Evolutionary conservation across 2,329 filamentous ascomycete species (phyloP).

Genomic region (Ophiostoma piceae): DNA sequence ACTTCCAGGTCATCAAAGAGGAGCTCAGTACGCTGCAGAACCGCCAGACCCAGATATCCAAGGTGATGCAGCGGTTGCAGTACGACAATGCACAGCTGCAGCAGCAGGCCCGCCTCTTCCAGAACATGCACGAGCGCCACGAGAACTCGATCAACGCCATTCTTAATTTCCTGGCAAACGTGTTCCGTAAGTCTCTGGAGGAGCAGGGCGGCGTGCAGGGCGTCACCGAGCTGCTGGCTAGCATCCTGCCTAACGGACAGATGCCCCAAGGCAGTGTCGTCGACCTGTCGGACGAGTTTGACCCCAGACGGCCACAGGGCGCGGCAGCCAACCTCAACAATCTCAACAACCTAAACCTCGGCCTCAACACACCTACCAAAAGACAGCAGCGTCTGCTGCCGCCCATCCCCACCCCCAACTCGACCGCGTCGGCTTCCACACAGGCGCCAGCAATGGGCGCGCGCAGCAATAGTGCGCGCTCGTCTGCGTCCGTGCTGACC

Average conservation of each 20-base stretch:
- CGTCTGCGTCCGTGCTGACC: slow-evolving; percentile 19
- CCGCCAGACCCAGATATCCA: slow-evolving; percentile 80
- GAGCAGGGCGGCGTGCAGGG: slow-evolving; percentile 71
- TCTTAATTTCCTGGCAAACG: slow-evolving; percentile 89
- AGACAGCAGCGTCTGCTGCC: slow-evolving; percentile 47
- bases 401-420: slow-evolving; percentile 41
- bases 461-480: slow-evolving; percentile 14
- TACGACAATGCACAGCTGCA: slow-evolving; percentile 84
- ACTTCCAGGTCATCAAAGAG: slow-evolving; percentile 69
- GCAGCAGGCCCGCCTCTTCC: slow-evolving; percentile 81
- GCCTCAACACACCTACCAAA: slow-evolving; percentile 40
- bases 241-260: slow-evolving; percentile 58
- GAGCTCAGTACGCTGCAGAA: slow-evolving; percentile 78
- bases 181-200: slow-evolving; percentile 90
- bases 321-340: slow-evolving; percentile 29
- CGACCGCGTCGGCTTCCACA: slow-evolving; percentile 25
- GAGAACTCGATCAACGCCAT: slow-evolving; percentile 99
- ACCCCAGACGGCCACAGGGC: slow-evolving; percentile 44
- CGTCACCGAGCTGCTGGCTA: slow-evolving; percentile 77
- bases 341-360: background rate
- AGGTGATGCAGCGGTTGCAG: slow-evolving; percentile 72
- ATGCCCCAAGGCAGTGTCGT: slow-evolving; percentile 51
- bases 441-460: background rate
- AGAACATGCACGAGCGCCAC: slow-evolving; percentile 89
- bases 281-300: slow-evolving; percentile 57